Evolutionary conservation across 805 yeast genomes (phyloP), one percentile per base, ranked within the genome.

Genomic region (Pichia ethanolica): DNA sequence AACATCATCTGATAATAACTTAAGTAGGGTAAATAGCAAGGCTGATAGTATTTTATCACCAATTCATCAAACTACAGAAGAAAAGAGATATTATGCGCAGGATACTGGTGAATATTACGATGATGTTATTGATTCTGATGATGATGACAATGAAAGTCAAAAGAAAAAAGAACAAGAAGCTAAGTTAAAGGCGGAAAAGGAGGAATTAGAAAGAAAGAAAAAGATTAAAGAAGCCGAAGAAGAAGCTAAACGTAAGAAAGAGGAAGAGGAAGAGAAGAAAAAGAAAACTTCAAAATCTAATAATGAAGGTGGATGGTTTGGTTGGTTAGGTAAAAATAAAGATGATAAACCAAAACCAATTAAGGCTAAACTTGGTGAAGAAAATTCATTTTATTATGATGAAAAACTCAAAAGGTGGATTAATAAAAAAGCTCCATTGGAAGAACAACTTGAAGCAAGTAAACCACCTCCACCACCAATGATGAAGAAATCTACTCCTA

Each of bases 371-470:
- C 69, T 93, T 47, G 99, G 98, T 11, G 87, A 85, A 50, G 76
- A 81, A 51, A 84, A 74, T 61, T 71, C 78, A 14, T 84, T 93
- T 62, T 77, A 79, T 59, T 93, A 81, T 64, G 96, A 90, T 68
- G 91, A 87, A 58, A 80, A 85, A 51, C 75, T 85, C 61, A 82
- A 84, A 63, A 77, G 96, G 59, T 93, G 97, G 97, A 79, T 93
- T 46, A 83, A 88, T 61, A 79, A 78, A 48, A 78, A 80, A 53
- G 80, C 78, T 5, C 77, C 82, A 28, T 72, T 77, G 45, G 93
- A 79, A 61, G 90, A 84, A 44, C 82, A 82, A 58, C 67, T 73
- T 46, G 71, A 70, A 44, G 67, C 72, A 6, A 66, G 78, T 1
- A 74, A 79, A 4, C 81, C 83, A 2, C 83, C 91, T 3, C 91